Evolutionary conservation across 2,329 filamentous ascomycete species (phyloP), one percentile per base, ranked within the genome.

Genomic region (Talaromyces sp.): DNA sequence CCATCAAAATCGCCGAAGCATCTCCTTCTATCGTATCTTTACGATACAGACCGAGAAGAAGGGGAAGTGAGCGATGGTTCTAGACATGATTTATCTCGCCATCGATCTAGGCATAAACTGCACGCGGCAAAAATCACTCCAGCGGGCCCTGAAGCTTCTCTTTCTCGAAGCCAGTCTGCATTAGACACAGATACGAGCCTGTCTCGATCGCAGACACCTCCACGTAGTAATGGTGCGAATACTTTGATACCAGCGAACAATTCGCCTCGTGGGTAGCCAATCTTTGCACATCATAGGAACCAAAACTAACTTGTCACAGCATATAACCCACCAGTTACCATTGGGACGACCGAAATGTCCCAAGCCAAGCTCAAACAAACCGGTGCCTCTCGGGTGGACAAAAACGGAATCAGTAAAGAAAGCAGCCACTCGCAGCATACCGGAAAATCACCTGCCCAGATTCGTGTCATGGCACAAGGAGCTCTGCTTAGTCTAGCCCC

Each of bases 31-130:
- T 51, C 51, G n/a, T 34, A 45, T 17, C 72, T 75, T 34, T 69
- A 75, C 58, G 74, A 81, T 54, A 75, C 76, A 63, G 83, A 85
- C 65, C 79, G 79, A 64, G 91, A 95, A 72, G 91, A 96, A 71
- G 91, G 90, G 17, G 92, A 96, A 75, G 75, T 95, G 34, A 91
- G 87, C 68, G 91, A 94, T 70, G 85, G 83, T 19, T 88, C 89
- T 70, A 82, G 84, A 59, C 84, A 87, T n/a, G 51, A 19, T 13
- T 22, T 19, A 11, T 43, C 64, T 47, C 31, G 15, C 34, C 40
- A 36, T 27, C 59, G 27, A 4, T 36, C 11, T 31, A 22, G 8
- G 17, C 43, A 2, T 60, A 17, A n/a, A 19, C 2, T 60, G 56
- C 17, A 54, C 8, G 17, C 63, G 40, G 43, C 27, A 11, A 45